phyloP scores from a whole-genome alignment of 208 protist species.

The Trypanosoma cruzi region DNA sequence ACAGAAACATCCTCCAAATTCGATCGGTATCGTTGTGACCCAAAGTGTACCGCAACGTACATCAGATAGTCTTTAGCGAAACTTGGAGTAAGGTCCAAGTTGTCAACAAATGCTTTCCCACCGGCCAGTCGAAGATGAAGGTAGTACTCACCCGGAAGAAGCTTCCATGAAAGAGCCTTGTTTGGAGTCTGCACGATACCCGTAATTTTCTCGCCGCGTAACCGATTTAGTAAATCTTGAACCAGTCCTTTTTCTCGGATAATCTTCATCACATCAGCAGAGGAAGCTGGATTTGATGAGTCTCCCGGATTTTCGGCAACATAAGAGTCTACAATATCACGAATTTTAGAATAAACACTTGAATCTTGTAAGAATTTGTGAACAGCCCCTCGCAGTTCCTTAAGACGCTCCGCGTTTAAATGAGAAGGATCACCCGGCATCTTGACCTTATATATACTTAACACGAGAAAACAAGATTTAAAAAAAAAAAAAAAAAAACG shows the following conservation, averaged over 20 bases:
- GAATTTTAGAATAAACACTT: conserved; percentile 88
- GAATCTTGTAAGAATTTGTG: conserved; percentile 79
- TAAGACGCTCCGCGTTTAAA: conserved; percentile 48
- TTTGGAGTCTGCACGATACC: conserved; percentile 1
- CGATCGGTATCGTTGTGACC: conserved; percentile 80
- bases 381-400: conserved; percentile 79
- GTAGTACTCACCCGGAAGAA: conserved; percentile 54
- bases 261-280: conserved; percentile 83
- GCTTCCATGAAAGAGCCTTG: conserved; percentile 17
- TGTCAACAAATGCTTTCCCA: conserved; percentile 92
- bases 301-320: conserved; percentile 62
- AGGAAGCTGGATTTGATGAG: conserved; percentile 31
- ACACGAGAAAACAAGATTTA: conserved; percentile 1
- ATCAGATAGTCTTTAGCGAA: conserved; percentile 45
- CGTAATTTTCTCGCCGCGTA: conserved; percentile 37
- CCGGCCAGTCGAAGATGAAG: conserved; percentile 79
- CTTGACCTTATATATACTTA: conserved; percentile 5
- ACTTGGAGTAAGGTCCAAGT: conserved; percentile 61
- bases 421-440: conserved; percentile 30
- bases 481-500: conserved; percentile 8
- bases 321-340: conserved; percentile 90
- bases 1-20: conserved; percentile 35
- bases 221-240: conserved; percentile 58
- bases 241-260: conserved; percentile 86
- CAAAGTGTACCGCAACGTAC: conserved; percentile 86